Base-by-base conservation (phyloP, 2,329 filamentous ascomycete species). In the Aspergillus oerlinghausenensis region DNA sequence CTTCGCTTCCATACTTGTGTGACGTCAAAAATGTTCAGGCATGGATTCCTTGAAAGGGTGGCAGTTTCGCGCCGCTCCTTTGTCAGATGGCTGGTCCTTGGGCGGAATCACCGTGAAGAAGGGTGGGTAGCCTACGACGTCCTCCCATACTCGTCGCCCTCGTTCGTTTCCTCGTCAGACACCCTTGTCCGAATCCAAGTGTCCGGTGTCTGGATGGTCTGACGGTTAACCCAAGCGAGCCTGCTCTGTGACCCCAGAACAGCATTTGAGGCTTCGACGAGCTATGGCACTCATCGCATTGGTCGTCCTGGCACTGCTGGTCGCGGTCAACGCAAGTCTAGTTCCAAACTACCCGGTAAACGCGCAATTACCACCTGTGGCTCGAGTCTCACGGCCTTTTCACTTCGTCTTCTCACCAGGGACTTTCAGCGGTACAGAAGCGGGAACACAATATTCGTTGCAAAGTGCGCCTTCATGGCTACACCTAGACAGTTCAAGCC, bases 351-450 rank as follows among this genome's bases (percentile, higher is more conserved):
- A 92, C 64, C 91, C 91, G 0, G 80, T 96, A 72, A 95, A 94
- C 73, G 86, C 89, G 2, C 92, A 96, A 72, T 82, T 95, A 1
- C 91, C 91, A 32, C 87, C 88, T 3, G 87, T 92, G 53, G 91
- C 90, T 21, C 83, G 88, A 62, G 79, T 89, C 57, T 83, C 82
- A 43, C 69, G 87, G 64, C 79, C 80, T 2, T 79, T 74, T 59
- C 60, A 64, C 49, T 78, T 78, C 60, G 61, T 64, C 47, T 78
- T 78, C 52, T 71, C 75, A 11, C 64, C 63, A 26, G 85, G 86
- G 42, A 96, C 91, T 0, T 96, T 96, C 73, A 78, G 80, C 14
- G 88, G 88, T 17, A 72, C 76, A 45, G 75, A 75, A 35, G 67
- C 70, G 10, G 67, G 77, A 45, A 81, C 92, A 51, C 82, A 81